These are phyloP conservation scores for Fusarium napiforme DNA, from an alignment of 2,329 filamentous ascomycete genomes.

Conservation along the genomic window DNA sequence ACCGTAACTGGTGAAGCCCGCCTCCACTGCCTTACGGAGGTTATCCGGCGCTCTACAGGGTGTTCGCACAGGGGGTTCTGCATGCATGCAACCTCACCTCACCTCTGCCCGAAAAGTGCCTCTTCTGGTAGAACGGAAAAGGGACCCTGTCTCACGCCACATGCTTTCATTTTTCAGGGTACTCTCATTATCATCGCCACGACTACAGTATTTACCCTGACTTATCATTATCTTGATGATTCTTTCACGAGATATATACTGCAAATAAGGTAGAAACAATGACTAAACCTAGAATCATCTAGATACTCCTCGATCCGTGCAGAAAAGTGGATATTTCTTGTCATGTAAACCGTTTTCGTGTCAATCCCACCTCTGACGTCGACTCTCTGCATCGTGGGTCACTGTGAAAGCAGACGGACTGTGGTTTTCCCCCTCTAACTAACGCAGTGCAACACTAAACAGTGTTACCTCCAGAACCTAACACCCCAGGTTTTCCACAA, in stretches of 20 bases:
- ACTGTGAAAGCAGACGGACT: background rate
- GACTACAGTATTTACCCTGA: background rate
- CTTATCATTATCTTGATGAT: background rate
- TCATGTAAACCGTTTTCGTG: constrained; percentile 24
- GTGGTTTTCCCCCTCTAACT: background rate
- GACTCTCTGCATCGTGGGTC: constrained; percentile 22
- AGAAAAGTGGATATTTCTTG: constrained; percentile 17
- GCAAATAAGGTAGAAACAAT: background rate
- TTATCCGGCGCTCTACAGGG: constrained; percentile 19
- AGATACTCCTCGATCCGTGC: constrained; percentile 18
- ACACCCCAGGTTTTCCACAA: constrained; percentile 25
- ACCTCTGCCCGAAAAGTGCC: background rate
- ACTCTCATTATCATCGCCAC: background rate
- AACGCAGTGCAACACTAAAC: constrained; percentile 15
- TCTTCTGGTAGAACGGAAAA: background rate
- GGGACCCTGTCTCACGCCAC: constrained; percentile 1
- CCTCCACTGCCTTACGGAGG: constrained; percentile 21
- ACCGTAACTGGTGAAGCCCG: constrained; percentile 14
- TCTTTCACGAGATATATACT: background rate
- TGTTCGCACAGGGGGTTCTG: constrained; percentile 16
- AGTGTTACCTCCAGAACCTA: background rate
- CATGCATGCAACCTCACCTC: background rate
- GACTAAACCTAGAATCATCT: constrained; percentile 11
- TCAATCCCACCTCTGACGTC: constrained; percentile 31
- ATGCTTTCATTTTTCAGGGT: background rate